Percentiles rank a stretch among this genome's conserved stretches.
These are phyloP conservation scores for Caryopteris hybrid DNA, from an alignment of 305 asterid species.

Conservation along the genomic window DNA sequence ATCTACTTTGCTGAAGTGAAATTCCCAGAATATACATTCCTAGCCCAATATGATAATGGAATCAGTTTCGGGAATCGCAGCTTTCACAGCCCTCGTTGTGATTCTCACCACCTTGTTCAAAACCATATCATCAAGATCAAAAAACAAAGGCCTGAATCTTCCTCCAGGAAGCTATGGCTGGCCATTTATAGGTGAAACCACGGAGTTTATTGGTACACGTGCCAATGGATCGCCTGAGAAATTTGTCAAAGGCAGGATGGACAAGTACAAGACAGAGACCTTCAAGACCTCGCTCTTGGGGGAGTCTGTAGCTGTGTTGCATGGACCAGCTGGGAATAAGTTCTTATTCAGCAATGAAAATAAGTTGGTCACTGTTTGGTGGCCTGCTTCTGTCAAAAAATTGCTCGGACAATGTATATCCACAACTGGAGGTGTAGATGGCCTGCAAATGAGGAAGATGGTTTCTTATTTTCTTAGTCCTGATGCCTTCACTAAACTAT, in stretches of 20 bases:
- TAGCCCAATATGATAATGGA: too few species aligned
- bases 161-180: constrained; percentile 46
- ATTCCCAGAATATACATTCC: too few species aligned
- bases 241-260: constrained; percentile 35
- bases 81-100: background rate
- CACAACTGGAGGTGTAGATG: constrained; percentile 42
- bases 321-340: constrained; percentile 37
- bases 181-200: constrained; percentile 62
- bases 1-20: too few species aligned
- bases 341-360: constrained; percentile 55
- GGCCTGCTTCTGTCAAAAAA: constrained; percentile 58
- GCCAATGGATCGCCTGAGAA: constrained; percentile 42
- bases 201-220: constrained; percentile 31
- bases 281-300: constrained; percentile 53
- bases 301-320: constrained; percentile 38
- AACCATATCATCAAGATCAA: background rate
- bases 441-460: constrained; percentile 50
- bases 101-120: background rate
- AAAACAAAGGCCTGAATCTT: background rate
- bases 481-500: constrained; percentile 53
- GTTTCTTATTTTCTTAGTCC: constrained; percentile 54
- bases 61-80: background rate
- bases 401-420: constrained; percentile 51
- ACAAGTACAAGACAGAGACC: constrained; percentile 28
- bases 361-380: constrained; percentile 57